Evolutionary conservation across 2,329 filamentous ascomycete species (phyloP).

Genomic region (Aciculosporium take): DNA sequence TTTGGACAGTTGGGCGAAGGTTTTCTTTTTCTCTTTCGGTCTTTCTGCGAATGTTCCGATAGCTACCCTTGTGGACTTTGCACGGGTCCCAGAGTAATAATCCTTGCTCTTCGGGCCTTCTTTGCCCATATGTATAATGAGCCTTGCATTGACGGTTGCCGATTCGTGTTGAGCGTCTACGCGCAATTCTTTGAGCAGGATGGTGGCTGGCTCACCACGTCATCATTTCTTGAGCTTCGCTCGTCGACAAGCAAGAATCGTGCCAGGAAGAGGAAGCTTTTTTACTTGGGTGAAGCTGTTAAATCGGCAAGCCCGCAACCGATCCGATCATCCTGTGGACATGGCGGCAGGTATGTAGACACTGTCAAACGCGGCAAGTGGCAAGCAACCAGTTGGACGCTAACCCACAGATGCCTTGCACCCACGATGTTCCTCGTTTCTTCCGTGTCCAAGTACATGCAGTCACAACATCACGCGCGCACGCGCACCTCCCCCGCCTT

Average conservation of each 20-base stretch:
- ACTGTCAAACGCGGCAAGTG: background rate
- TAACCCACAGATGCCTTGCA: background rate
- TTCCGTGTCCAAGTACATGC: background rate
- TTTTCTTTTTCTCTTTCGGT: background rate
- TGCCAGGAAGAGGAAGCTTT: too few species aligned
- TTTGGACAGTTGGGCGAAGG: too few species aligned
- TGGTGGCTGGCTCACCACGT: background rate
- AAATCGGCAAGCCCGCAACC: too few species aligned
- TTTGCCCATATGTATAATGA: background rate
- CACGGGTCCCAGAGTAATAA: background rate
- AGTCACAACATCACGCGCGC: background rate
- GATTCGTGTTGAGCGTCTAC: background rate
- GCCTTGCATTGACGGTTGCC: background rate
- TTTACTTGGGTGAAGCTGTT: too few species aligned
- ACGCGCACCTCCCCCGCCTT: background rate
- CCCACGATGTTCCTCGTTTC: background rate
- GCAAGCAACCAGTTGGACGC: background rate
- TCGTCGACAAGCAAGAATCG: too few species aligned
- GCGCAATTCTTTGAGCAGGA: background rate
- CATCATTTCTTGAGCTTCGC: background rate
- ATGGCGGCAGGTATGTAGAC: too few species aligned
- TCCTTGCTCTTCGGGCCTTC: slow-evolving; percentile 5
- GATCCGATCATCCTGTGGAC: too few species aligned
- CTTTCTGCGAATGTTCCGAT: background rate
- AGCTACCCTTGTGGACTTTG: background rate